Evolutionary conservation across 345 rosid genomes (phyloP).

Genomic region (Tarenaya hassleriana): DNA sequence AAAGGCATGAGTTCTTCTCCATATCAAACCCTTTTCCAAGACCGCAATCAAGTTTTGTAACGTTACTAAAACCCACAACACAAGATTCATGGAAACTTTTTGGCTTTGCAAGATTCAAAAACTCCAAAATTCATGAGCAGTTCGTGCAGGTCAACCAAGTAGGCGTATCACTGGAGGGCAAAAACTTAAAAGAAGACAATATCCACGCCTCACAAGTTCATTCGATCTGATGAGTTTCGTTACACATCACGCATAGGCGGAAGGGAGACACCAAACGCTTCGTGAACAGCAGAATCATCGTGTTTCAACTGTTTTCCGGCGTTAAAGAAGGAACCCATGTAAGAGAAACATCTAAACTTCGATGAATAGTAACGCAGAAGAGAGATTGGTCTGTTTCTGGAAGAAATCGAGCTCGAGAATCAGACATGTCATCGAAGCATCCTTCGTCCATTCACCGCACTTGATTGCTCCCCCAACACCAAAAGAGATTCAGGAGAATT

Average conservation of each 20-base stretch:
- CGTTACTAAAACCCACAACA: too few species aligned
- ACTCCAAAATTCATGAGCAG: not conserved
- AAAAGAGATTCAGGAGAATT: too few species aligned
- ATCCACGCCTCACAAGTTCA: not conserved
- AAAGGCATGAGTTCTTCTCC: too few species aligned
- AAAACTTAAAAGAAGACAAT: not conserved
- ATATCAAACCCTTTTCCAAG: slow-evolving; percentile 30
- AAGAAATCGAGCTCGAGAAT: slow-evolving; percentile 24
- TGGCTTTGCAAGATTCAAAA: too few species aligned
- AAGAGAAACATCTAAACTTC: slow-evolving; percentile 29
- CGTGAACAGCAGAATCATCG: slow-evolving; percentile 18
- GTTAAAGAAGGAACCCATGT: slow-evolving; percentile 18
- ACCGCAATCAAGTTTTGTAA: slow-evolving; percentile 11
- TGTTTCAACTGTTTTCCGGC: slow-evolving; percentile 18
- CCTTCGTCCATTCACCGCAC: too few species aligned
- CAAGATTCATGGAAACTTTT: too few species aligned
- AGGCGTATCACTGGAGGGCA: too few species aligned
- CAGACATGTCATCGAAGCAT: slow-evolving; percentile 28
- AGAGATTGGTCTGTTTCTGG: slow-evolving; percentile 23
- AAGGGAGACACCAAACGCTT: slow-evolving; percentile 14
- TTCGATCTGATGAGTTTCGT: not conserved
- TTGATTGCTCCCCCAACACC: too few species aligned
- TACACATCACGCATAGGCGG: not conserved
- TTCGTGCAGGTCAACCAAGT: not conserved
- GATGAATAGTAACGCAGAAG: slow-evolving; percentile 15